Percentiles rank a stretch among this genome's conserved stretches.
phyloP scores from a whole-genome alignment of 768 basidiomycete species.

The Mycena crocata region DNA sequence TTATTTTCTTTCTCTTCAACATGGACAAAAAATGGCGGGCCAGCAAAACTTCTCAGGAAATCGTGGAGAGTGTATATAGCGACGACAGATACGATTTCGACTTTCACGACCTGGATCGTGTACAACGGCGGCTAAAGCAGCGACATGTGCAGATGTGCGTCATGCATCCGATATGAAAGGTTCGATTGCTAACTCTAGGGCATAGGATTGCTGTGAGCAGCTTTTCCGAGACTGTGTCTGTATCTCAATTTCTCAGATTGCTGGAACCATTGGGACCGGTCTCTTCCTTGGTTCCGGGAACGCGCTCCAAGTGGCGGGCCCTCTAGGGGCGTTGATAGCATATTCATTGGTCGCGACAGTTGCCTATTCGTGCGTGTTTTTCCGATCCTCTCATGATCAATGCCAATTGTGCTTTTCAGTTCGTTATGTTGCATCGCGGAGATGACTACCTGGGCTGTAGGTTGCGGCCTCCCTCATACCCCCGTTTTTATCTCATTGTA shows the following conservation, averaged over 20 bases:
- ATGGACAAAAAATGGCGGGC: constrained; percentile 36
- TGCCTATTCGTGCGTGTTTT: constrained; percentile 65
- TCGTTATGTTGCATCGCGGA: constrained; percentile 78
- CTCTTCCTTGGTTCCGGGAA: constrained; percentile 78
- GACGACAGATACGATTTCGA: constrained; percentile 60
- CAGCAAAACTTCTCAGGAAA: constrained; percentile 35
- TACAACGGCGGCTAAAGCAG: constrained; percentile 80
- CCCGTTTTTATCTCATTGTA: background rate
- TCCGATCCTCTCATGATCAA: background rate
- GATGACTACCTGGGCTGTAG: constrained; percentile 77
- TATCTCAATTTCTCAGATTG: constrained; percentile 56
- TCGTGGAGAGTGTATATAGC: constrained; percentile 29
- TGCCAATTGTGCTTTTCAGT: constrained; percentile 40
- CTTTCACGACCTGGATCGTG: constrained; percentile 72
- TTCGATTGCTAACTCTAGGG: constrained; percentile 5
- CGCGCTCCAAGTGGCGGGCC: constrained; percentile 70
- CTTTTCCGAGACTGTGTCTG: background rate
- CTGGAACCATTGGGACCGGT: constrained; percentile 82
- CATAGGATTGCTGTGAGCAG: constrained; percentile 71
- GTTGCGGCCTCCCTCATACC: background rate
- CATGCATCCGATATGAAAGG: background rate
- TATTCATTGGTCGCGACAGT: constrained; percentile 74
- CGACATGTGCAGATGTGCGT: constrained; percentile 83
- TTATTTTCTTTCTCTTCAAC: constrained; percentile 9
- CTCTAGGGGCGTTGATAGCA: constrained; percentile 73